Evolutionary conservation across 495 filamentous ascomycete species (phyloP), one percentile per base, ranked within the genome.

Genomic region (Daldinia caldariorum): DNA sequence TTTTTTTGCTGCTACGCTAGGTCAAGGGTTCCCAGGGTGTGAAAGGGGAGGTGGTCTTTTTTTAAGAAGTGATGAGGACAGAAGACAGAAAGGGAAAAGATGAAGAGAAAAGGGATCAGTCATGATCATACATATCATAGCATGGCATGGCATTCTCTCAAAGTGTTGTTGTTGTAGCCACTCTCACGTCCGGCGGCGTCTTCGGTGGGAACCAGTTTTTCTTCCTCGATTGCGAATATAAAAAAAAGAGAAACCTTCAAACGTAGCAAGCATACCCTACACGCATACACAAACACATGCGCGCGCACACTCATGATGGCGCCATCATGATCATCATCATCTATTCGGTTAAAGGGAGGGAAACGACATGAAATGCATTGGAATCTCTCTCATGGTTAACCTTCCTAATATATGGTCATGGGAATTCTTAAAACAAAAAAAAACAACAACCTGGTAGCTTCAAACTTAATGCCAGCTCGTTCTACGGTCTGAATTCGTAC

Each of bases 151-250:
- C 26, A 26, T 26, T 26, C 22, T 32, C 49, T 20, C 6, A 7
- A 26, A 26, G 37, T 63, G 26, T 45, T 37, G 18, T 69, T 45
- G n/a, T 59, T 16, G 32, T 64, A 65, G 67, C 45, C 67, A 26
- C 51, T 73, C 59, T 58, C 50, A 20, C 65, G 67, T 73, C 69
- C 66, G 72, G 69, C 72, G 75, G 75, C 75, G 75, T 77, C 75
- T 77, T 69, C 60, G 75, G 75, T 73, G 72, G 75, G 72, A 75
- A 67, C 70, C 66, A 37, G 57, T 9, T 58, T 58, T 65, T 73
- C 61, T 69, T 63, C 72, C 72, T 77, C 72, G 67, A 73, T 64
- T 73, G 70, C 69, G 63, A 67, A 67, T 61, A 63, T 26, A 26
- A 26, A 26, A 26, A 26, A 26, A 59, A 51, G 51, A 59, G 31